Percentiles rank a stretch among this genome's conserved stretches.
Conservation (phyloP, 345 rosid genomes). For the Melaleuca quinquenervia region DNA sequence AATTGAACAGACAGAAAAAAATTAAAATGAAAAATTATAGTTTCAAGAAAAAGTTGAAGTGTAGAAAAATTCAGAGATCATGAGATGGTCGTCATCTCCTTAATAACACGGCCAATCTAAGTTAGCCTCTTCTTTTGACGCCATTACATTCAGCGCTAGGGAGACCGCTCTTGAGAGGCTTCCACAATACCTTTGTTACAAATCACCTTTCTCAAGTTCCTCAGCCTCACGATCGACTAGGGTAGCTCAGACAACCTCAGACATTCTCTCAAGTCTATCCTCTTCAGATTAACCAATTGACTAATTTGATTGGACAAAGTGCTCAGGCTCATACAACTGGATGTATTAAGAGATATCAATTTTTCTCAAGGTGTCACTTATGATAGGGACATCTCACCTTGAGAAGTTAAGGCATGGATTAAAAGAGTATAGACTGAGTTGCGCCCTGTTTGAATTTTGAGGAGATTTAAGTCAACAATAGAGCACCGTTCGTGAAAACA, state of each 20-base stretch:
- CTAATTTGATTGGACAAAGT: conserved; percentile 32
- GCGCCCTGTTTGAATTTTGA: too few relatives aligned
- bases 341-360: conserved; percentile 30
- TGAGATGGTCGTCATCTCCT: not conserved
- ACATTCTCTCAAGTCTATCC: conserved; percentile 41
- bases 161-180: not conserved
- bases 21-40: not conserved
- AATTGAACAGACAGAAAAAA: not conserved
- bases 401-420: too few relatives aligned
- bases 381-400: too few relatives aligned
- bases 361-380: too few relatives aligned
- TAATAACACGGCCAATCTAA: conserved; percentile 1
- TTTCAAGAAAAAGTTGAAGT: not conserved
- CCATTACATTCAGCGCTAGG: not conserved
- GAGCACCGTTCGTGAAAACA: too few relatives aligned
- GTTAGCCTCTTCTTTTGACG: not conserved
- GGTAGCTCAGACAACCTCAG: conserved; percentile 16
- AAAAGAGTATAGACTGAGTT: too few relatives aligned
- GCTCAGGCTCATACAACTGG: conserved; percentile 19
- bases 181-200: conserved; percentile 56
- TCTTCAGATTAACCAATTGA: conserved; percentile 21
- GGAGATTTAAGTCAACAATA: too few relatives aligned
- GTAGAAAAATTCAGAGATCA: not conserved
- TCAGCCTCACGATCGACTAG: conserved; percentile 16
- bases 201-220: conserved; percentile 19